Conservation (phyloP, 192 early-diverging fungal species). For the Rhizophagus prolifer region DNA sequence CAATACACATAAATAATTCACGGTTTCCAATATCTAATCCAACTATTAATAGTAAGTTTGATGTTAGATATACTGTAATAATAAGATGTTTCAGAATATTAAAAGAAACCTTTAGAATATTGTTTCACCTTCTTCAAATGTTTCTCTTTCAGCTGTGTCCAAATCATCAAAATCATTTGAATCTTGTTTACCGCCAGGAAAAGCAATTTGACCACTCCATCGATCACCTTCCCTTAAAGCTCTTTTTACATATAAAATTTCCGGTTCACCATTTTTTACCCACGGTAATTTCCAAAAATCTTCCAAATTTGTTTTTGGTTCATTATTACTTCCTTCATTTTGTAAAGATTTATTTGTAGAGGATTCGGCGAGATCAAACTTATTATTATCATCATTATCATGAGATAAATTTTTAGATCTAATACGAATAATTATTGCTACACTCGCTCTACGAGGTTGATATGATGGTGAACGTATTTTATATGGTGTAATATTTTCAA, state of each 20-base stretch:
- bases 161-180: constrained; percentile 42
- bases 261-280: constrained; percentile 40
- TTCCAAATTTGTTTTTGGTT: constrained; percentile 21
- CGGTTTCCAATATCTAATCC: constrained; percentile 42
- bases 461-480: constrained; percentile 37
- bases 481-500: constrained; percentile 28
- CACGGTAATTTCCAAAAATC: constrained; percentile 44
- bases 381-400: neutral
- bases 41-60: constrained; percentile 14
- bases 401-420: constrained; percentile 23
- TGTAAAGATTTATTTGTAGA: neutral
- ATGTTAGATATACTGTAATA: neutral
- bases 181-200: constrained; percentile 46
- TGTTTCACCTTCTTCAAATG: constrained; percentile 34
- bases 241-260: constrained; percentile 45
- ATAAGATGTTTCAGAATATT: neutral
- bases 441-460: constrained; percentile 42
- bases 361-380: neutral
- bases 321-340: neutral
- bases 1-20: constrained; percentile 37
- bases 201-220: constrained; percentile 48
- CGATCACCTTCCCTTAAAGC: constrained; percentile 48
- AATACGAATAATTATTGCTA: constrained; percentile 46
- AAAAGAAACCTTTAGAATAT: neutral
- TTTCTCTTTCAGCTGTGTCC: constrained; percentile 44